These are phyloP conservation scores for Effrenium voratum DNA, from an alignment of 73 alveolate species.

Conservation along the genomic window DNA sequence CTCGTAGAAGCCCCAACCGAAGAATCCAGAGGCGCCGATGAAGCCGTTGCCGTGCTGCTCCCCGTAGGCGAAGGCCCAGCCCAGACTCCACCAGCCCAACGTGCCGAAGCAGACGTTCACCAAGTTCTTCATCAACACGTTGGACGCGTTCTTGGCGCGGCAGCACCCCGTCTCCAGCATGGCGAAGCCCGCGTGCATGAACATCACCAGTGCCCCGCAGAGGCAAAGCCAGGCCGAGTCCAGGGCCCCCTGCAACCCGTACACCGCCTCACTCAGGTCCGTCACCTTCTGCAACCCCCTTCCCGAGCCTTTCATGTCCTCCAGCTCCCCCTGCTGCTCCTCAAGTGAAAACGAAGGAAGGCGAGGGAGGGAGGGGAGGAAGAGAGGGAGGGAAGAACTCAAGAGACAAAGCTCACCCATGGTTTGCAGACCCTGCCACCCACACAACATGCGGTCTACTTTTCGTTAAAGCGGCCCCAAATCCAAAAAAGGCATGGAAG, in stretches of 20 bases:
- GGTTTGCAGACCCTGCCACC: too few relatives aligned
- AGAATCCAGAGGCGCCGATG: conserved; percentile 18
- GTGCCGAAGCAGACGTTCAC: conserved; percentile 73
- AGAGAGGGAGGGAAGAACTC: too few relatives aligned
- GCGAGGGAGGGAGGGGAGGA: too few relatives aligned
- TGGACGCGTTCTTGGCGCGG: conserved; percentile 95
- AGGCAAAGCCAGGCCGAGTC: too few relatives aligned
- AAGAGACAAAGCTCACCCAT: too few relatives aligned
- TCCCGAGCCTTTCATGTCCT: too few relatives aligned
- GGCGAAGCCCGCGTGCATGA: conserved; percentile 95
- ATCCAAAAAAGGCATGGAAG: too few relatives aligned
- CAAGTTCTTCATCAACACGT: conserved; percentile 95
- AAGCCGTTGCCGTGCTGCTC: conserved; percentile 27
- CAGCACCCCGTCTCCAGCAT: conserved; percentile 95
- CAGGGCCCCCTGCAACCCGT: conserved; percentile 44
- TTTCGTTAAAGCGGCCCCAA: too few relatives aligned
- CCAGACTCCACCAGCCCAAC: conserved; percentile 67
- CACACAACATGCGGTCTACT: too few relatives aligned
- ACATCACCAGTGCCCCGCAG: conserved; percentile 81
- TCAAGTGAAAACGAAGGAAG: too few relatives aligned
- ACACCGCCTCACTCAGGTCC: not conserved
- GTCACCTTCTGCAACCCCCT: conserved; percentile 10
- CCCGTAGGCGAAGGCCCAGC: conserved; percentile 86
- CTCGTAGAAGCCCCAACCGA: conserved; percentile 38
- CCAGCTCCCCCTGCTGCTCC: too few relatives aligned